These are phyloP conservation scores for Marasmius tenuissimus DNA, from an alignment of 1,284 basidiomycete species.

Conservation along the genomic window DNA sequence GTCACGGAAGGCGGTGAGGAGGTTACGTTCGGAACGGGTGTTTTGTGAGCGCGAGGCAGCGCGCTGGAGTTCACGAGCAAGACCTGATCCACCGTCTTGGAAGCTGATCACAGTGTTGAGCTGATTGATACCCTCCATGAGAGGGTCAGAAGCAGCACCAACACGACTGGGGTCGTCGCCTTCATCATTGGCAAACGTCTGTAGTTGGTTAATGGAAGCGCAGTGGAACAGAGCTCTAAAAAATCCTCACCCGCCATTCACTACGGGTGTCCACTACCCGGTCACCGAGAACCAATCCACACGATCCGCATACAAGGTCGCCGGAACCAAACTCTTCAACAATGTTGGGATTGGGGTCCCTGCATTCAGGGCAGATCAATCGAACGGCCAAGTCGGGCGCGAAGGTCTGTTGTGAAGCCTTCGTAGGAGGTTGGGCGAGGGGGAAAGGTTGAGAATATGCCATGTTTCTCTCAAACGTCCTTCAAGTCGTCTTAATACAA, in stretches of 20 bases:
- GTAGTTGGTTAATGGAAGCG: slow-evolving; percentile 24
- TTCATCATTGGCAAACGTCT: slow-evolving; percentile 99
- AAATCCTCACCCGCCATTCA: slow-evolving; percentile 87
- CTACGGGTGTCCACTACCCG: slow-evolving; percentile 96
- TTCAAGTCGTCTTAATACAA: neutral
- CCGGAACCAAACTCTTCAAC: slow-evolving; percentile 97
- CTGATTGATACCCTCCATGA: slow-evolving; percentile 92
- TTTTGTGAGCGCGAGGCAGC: slow-evolving; percentile 80
- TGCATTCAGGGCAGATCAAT: slow-evolving; percentile 93
- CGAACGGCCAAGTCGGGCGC: slow-evolving; percentile 86
- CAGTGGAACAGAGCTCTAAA: slow-evolving; percentile 15
- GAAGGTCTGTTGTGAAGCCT: slow-evolving; percentile 33
- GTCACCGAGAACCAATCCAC: slow-evolving; percentile 95
- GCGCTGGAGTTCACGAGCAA: slow-evolving; percentile 90
- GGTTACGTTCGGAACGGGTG: slow-evolving; percentile 80
- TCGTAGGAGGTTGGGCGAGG: slow-evolving; percentile 11
- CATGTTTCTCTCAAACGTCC: slow-evolving; percentile 26
- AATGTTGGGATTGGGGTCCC: slow-evolving; percentile 90
- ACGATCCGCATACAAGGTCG: slow-evolving; percentile 95
- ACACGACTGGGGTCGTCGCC: slow-evolving; percentile 99
- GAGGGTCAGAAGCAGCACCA: slow-evolving; percentile 91
- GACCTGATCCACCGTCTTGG: slow-evolving; percentile 91
- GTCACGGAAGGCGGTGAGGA: slow-evolving; percentile 87
- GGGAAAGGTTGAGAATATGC: slow-evolving; percentile 33
- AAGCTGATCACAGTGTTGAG: slow-evolving; percentile 95